Percentiles rank a stretch among this genome's conserved stretches.
Conservation (phyloP, 139 green algal genomes). For the Gonium pectorale region DNA sequence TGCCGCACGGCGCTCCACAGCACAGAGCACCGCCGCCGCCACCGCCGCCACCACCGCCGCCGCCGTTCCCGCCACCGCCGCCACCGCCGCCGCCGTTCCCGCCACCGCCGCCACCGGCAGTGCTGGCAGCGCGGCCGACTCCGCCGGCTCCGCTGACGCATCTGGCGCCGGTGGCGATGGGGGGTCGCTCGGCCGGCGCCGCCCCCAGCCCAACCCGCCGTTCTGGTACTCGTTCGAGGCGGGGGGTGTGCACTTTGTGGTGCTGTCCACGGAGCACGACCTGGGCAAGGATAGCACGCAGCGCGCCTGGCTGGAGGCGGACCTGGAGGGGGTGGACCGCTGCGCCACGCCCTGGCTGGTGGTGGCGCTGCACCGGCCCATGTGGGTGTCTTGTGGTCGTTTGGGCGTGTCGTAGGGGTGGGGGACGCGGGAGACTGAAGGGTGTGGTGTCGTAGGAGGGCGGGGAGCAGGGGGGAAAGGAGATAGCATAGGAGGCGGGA, state of each 20-base stretch:
- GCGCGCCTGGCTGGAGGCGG: constrained; percentile 73
- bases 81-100: neutral
- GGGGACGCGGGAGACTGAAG: no score
- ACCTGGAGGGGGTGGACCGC: constrained; percentile 79
- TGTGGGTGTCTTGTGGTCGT: no score
- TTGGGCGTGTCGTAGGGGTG: no score
- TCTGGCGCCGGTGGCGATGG: neutral
- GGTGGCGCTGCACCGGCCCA: constrained; percentile 80
- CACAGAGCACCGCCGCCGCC: neutral
- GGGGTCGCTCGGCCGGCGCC: no score
- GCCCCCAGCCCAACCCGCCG: constrained; percentile 57
- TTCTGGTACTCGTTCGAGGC: constrained; percentile 90
- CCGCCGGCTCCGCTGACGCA: neutral
- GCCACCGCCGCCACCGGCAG: constrained; percentile 43
- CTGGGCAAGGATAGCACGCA: constrained; percentile 69
- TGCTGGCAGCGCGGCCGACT: neutral
- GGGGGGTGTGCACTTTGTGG: constrained; percentile 77
- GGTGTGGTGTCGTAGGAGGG: no score
- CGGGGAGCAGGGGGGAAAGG: no score
- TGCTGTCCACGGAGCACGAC: constrained; percentile 85
- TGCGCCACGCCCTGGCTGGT: constrained; percentile 82
- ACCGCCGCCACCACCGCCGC: neutral
- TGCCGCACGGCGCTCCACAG: no score
- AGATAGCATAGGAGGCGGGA: no score
- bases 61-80: neutral